Base-by-base conservation (phyloP, 495 filamentous ascomycete species). In the Neurospora discreta region DNA sequence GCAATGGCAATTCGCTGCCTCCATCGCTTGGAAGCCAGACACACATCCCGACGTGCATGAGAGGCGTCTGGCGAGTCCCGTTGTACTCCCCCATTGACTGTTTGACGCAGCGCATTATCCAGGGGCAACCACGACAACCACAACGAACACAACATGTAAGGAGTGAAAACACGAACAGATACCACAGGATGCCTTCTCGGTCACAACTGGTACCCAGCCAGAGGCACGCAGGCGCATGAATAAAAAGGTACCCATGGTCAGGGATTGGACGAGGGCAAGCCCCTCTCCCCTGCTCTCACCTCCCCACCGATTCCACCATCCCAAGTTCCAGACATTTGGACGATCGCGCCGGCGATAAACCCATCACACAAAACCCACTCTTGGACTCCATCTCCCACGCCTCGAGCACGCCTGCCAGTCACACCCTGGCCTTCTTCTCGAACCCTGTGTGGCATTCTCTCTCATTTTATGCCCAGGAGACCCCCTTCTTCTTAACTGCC, bases 11-110 rank as follows among this genome's bases (percentile, higher is more conserved):
- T 52, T 23, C 23, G 23, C 44, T 52, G 5, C 20, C 20, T 6
- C 20, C 26, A 30, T 60, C 52, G 52, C 33, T 68, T 71, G 39
- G 70, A 43, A 65, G n/a, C 41, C 36, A 74, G 72, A 74, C 72
- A 71, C 44, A 67, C 72, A 69, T 74, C 58, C 52, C 52, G 52
- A 65, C 33, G 52, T 65, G 52, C 52, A 65, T 65, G 26, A 60
- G 52, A 60, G 52, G 26, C 52, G 52, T 60, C 52, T 30, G 52
- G 26, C 52, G 30, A 60, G 52, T 65, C 52, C 52, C 26, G 52
- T 65, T 65, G 52, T 65, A 65, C 52, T 3, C 52, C 52, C 52
- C 33, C 26, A 18, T 65, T 65, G 13, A 33, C 52, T 60, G 26
- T 33, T 33, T 65, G 52, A 36, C 33, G 26, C 52, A 60, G 52